These are phyloP conservation scores for Tephrocybe sp. DNA, from an alignment of 768 basidiomycete genomes.

Conservation along the genomic window DNA sequence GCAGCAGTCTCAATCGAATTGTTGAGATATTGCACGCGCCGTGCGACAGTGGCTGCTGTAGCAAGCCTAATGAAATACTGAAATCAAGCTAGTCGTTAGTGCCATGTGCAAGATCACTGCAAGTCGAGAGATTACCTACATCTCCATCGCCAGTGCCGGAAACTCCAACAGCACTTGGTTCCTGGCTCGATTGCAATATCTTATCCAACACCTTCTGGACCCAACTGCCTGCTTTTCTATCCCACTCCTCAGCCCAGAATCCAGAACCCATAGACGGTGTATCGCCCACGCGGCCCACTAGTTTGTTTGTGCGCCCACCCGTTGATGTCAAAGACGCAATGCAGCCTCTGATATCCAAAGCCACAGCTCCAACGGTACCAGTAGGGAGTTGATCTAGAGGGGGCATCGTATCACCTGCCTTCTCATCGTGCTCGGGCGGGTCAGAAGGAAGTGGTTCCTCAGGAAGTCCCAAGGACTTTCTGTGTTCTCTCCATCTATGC, in stretches of 20 bases:
- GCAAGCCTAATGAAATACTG: conserved; percentile 79
- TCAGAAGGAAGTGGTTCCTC: conserved; percentile 54
- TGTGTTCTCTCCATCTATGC: conserved; percentile 74
- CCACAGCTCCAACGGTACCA: conserved; percentile 86
- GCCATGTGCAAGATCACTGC: background rate
- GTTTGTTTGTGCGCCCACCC: conserved; percentile 81
- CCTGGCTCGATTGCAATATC: conserved; percentile 25
- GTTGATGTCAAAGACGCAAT: conserved; percentile 76
- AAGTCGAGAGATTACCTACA: conserved; percentile 38
- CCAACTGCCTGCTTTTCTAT: conserved; percentile 23
- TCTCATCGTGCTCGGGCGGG: conserved; percentile 2
- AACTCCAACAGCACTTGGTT: conserved; percentile 58
- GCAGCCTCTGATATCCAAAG: conserved; percentile 72
- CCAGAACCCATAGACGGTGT: conserved; percentile 78
- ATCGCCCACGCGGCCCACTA: conserved; percentile 81
- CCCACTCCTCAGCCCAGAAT: conserved; percentile 87
- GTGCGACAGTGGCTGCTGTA: conserved; percentile 66
- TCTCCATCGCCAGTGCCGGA: conserved; percentile 88
- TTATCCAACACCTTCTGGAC: conserved; percentile 29
- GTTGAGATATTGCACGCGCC: conserved; percentile 58
- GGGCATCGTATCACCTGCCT: conserved; percentile 19
- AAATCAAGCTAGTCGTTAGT: background rate
- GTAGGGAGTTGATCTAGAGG: conserved; percentile 61
- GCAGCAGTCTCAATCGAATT: conserved; percentile 61
- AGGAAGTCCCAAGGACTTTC: conserved; percentile 70